phyloP scores from a whole-genome alignment of 768 basidiomycete genomes.

The Nidularia pulvinata region DNA sequence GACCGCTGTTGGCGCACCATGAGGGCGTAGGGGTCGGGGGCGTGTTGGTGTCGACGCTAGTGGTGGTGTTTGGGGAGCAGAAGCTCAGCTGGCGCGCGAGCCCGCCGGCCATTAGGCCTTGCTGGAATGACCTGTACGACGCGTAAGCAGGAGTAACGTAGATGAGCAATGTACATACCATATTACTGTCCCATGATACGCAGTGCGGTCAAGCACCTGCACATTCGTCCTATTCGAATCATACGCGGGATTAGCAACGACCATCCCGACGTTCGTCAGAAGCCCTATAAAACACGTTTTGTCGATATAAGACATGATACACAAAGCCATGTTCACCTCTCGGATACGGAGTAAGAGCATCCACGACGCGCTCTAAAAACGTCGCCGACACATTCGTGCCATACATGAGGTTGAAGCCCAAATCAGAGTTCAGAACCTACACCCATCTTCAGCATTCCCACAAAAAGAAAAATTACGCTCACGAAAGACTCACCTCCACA shows the following conservation, averaged over 20 bases:
- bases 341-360: conserved; percentile 41
- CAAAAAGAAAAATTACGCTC: neutral
- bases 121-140: conserved; percentile 33
- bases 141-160: neutral
- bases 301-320: neutral
- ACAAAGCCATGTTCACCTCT: conserved; percentile 19
- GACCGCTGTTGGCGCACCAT: conserved; percentile 32
- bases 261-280: conserved; percentile 44
- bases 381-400: conserved; percentile 30
- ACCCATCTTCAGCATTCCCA: neutral
- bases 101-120: conserved; percentile 42
- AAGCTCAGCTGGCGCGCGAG: conserved; percentile 33
- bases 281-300: conserved; percentile 19
- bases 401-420: conserved; percentile 37
- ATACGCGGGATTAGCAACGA: conserved; percentile 44
- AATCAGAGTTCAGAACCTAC: conserved; percentile 39
- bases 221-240: conserved; percentile 39
- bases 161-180: conserved; percentile 17
- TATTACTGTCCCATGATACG: conserved; percentile 32
- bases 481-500: conserved; percentile 27
- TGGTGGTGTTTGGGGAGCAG: conserved; percentile 20
- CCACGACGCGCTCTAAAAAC: conserved; percentile 31
- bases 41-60: conserved; percentile 18
- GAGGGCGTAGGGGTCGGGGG: conserved; percentile 16
- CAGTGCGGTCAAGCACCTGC: conserved; percentile 26